Base-by-base conservation (phyloP, 176 grass and related monocot species). In the Triticum urartu region DNA sequence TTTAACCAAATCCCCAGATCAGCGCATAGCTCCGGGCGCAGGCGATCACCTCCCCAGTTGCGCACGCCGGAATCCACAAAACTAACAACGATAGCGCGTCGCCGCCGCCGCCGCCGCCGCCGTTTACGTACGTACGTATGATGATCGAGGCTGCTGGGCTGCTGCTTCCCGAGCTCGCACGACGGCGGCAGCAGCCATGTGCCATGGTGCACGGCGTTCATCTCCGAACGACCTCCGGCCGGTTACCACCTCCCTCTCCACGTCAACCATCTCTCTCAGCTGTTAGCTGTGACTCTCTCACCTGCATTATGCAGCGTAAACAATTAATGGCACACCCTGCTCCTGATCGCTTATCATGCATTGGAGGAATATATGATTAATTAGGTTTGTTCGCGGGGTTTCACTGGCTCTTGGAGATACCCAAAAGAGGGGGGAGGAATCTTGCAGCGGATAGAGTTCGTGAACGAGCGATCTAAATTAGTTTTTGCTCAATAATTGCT, bases 401-500 rank as follows among this genome's bases (percentile, higher is more conserved):
- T 26, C 75, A 42, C 38, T 47, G 89, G 68, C 85, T 75, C 85
- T 91, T 91, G 89, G 81, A 84, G 81, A 91, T 84, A 61, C 47
- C 89, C 68, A 91, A 87, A 80, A 84, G 89, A 62, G 74, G 68
- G 4, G 20, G 22, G 73, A 83, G 28, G 81, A 84, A 91, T 87
- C 81, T 80, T 59, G 81, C 50, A 68, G 89, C 81, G 76, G 68
- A 91, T 81, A 87, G 89, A 87, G 89, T 11, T 69, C 68, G 89
- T 70, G 85, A 91, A 77, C 81, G 54, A 30, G 43, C 25, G 38
- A 83, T 73, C 1, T 40, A 3, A 7, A 22, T 25, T 50, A 60
- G 21, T 87, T 90, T 79, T 60, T 28, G 21, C 58, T 69, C 85
- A 84, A 91, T 91, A 80, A 91, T 87, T 87, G 85, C 11, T 54